Evolutionary conservation across 1,139 yeast species (phyloP), one percentile per base, ranked within the genome.

Genomic region (Yamadazyma aaseri): DNA sequence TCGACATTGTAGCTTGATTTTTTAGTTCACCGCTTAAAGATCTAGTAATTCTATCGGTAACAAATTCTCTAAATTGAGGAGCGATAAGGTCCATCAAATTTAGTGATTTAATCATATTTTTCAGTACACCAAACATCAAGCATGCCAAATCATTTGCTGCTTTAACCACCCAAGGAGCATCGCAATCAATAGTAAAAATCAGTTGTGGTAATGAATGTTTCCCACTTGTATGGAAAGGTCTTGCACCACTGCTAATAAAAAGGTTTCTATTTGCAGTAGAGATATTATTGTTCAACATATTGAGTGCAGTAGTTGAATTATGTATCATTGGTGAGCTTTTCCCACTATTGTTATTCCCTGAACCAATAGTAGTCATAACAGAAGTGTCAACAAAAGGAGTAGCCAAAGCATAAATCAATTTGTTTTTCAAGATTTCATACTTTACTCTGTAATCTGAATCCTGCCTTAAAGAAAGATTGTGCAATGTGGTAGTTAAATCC

Each of bases 121-220:
- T 79, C 40, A 86, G 79, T 8, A 85, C 79, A 12, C 96, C 97
- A 63, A 89, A 86, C 67, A 86, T 80, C 44, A 87, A 69, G 52
- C 95, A 85, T 0, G 96, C 96, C 47, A 87, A 66, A 58, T 90
- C 97, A 52, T 90, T 90, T 6, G 95, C 90, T 6, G 95, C 90
- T 47, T 78, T 77, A 29, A 90, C 76, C 14, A 70, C 60, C 87
- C 94, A 90, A 0, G 97, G 97, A 31, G 75, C 71, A n/a, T 74
- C 77, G 13, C 75, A 64, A 9, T 78, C 80, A 26, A 94, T 86
- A 0, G 96, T 87, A 56, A 90, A 83, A 4, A 89, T 83, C 0
- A 95, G 92, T 52, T 82, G 87, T 26, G 90, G 89, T 3, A 81
- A 68, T 1, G 80, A 66, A 39, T 79, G 81, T 47, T 81, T 83